A percentile compares a stretch with the other conserved stretches of the same genome.
These are phyloP conservation scores for Botryotinia narcissicola DNA, from an alignment of 2,329 filamentous ascomycete genomes.

Conservation along the genomic window DNA sequence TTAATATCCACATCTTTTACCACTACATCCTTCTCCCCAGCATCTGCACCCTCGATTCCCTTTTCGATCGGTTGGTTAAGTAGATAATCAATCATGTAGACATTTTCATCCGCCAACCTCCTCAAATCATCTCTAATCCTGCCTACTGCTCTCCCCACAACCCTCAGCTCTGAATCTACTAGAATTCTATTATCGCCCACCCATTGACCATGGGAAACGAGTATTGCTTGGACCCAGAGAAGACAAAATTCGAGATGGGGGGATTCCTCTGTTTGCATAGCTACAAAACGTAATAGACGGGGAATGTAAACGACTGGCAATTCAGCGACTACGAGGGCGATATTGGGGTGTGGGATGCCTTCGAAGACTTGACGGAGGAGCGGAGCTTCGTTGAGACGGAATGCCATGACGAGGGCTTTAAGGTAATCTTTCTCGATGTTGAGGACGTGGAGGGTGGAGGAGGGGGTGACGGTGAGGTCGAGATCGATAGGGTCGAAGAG, in stretches of 20 bases:
- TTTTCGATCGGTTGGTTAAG: slow-evolving; percentile 49
- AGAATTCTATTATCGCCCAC: slow-evolving; percentile 77
- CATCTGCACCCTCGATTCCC: slow-evolving; percentile 37
- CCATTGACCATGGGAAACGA: slow-evolving; percentile 81
- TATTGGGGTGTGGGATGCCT: slow-evolving; percentile 70
- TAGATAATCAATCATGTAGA: slow-evolving; percentile 85
- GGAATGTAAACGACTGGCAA: slow-evolving; percentile 84
- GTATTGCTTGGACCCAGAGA: slow-evolving; percentile 80
- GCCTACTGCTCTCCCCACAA: slow-evolving; percentile 75
- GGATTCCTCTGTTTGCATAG: slow-evolving; percentile 80
- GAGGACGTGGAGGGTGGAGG: slow-evolving; percentile 70
- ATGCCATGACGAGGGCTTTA: slow-evolving; percentile 94
- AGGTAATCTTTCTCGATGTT: slow-evolving; percentile 74
- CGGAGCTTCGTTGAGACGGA: slow-evolving; percentile 84
- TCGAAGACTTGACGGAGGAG: slow-evolving; percentile 86
- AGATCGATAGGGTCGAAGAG: slow-evolving; percentile 96
- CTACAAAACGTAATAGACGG: slow-evolving; percentile 81
- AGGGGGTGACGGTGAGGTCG: slow-evolving; percentile 88
- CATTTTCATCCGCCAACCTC: slow-evolving; percentile 80
- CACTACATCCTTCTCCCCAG: slow-evolving; percentile 39
- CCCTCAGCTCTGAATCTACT: slow-evolving; percentile 79
- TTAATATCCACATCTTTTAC: slow-evolving; percentile 38
- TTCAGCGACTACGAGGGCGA: slow-evolving; percentile 73
- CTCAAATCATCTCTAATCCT: slow-evolving; percentile 81
- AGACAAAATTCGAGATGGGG: slow-evolving; percentile 95